A percentile compares a stretch with the other conserved stretches of the same genome.
Evolutionary conservation across 2,329 filamentous ascomycete species (phyloP).

Genomic region (Pyrenophora graminea): DNA sequence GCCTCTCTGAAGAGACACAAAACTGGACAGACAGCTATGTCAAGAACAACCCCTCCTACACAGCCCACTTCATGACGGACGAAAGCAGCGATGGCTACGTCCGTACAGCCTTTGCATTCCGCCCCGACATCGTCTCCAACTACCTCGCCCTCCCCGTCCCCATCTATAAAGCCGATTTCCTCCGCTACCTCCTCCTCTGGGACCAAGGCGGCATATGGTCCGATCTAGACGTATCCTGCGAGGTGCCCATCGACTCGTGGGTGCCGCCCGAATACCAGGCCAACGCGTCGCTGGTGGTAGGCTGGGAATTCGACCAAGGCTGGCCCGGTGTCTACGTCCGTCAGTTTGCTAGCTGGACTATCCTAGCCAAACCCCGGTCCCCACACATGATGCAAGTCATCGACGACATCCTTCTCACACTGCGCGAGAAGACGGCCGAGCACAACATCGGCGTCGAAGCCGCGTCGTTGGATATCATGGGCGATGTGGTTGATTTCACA

Average conservation of each 20-base stretch:
- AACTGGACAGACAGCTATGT: conserved; percentile 42
- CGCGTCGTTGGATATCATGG: conserved; percentile 26
- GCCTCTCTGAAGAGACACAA: conserved; percentile 35
- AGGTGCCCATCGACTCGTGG: conserved; percentile 43
- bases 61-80: conserved; percentile 41
- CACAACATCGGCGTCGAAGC: conserved; percentile 19
- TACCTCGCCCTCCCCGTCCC: conserved; percentile 44
- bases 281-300: conserved; percentile 43
- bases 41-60: conserved; percentile 34
- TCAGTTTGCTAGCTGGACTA: conserved; percentile 41
- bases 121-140: conserved; percentile 46
- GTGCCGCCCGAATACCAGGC: conserved; percentile 41
- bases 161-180: conserved; percentile 50
- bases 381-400: conserved; percentile 34
- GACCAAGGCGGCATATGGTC: conserved; percentile 50
- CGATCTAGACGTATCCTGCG: conserved; percentile 48
- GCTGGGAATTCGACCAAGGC: conserved; percentile 46
- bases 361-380: conserved; percentile 31
- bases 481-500: conserved; percentile 38
- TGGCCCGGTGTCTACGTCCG: conserved; percentile 21
- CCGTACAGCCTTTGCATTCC: conserved; percentile 32
- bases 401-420: conserved; percentile 30
- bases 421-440: conserved; percentile 15
- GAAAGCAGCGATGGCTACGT: conserved; percentile 40
- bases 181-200: conserved; percentile 50